phyloP scores from a whole-genome alignment of 331 rosid species.

The Quercus lobata region DNA sequence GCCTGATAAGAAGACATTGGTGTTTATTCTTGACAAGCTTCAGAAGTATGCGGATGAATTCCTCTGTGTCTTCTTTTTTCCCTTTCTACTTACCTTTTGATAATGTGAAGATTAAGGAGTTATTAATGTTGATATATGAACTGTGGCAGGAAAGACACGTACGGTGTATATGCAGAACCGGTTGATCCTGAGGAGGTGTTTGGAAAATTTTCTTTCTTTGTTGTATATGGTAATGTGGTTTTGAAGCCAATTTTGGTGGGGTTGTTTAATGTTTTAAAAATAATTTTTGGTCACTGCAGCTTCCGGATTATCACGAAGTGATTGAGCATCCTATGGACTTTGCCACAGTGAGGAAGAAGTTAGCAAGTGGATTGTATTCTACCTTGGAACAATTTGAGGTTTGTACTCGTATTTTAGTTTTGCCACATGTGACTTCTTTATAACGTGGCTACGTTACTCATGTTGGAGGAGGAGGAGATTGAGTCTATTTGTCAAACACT shows the following conservation, averaged over 20 bases:
- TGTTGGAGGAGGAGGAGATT: not conserved
- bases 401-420: constrained; percentile 18
- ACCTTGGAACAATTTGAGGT: constrained; percentile 87
- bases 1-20: constrained; percentile 78
- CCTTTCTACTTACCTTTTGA: not conserved
- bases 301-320: constrained; percentile 91
- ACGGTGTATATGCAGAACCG: constrained; percentile 88
- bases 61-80: constrained; percentile 5
- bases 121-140: constrained; percentile 17
- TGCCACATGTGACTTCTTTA: not conserved
- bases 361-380: constrained; percentile 63
- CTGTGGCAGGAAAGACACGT: constrained; percentile 87
- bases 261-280: constrained; percentile 12
- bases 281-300: constrained; percentile 49
- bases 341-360: constrained; percentile 75
- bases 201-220: not conserved
- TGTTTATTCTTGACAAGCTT: constrained; percentile 82
- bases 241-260: constrained; percentile 10
- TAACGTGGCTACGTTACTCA: not conserved
- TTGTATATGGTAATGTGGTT: constrained; percentile 19
- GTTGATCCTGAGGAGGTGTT: constrained; percentile 98
- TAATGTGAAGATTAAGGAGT: not conserved
- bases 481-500: not conserved
- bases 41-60: constrained; percentile 61
- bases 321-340: constrained; percentile 97